phyloP scores from a whole-genome alignment of 352 stramenopile genomes.

The Peronospora belbahrii region DNA sequence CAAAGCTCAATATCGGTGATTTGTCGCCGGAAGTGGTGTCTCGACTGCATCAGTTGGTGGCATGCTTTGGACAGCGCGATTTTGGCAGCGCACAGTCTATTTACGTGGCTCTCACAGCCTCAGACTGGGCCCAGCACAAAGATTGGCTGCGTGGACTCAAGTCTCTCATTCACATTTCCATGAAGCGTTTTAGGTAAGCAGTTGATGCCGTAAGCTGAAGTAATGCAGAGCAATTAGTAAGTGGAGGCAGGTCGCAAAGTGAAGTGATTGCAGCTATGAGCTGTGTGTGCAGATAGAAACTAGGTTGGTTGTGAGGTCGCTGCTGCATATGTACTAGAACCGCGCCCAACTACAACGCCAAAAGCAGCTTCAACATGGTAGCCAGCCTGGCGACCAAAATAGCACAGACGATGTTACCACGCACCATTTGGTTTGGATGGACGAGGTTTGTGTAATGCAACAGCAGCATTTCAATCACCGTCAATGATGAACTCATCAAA shows the following conservation, averaged over 20 bases:
- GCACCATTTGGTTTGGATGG: too few relatives aligned
- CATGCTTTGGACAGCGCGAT: slow-evolving; percentile 67
- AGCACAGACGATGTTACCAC: too few relatives aligned
- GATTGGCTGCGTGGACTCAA: slow-evolving; percentile 97
- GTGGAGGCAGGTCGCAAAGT: slow-evolving; percentile 13
- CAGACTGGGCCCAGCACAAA: slow-evolving; percentile 94
- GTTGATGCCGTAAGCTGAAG: slow-evolving; percentile 1
- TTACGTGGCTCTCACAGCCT: slow-evolving; percentile 88
- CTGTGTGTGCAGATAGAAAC: slow-evolving; percentile 16
- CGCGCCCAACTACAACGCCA: too few relatives aligned
- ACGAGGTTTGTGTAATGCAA: slow-evolving; percentile 36
- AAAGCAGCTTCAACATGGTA: too few relatives aligned
- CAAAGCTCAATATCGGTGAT: slow-evolving; percentile 78
- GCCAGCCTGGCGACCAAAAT: too few relatives aligned
- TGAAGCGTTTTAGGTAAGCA: slow-evolving; percentile 86
- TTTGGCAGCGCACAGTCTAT: slow-evolving; percentile 74
- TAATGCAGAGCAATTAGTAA: slow-evolving; percentile 6
- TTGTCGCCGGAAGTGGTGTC: slow-evolving; percentile 63
- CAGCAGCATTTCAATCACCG: slow-evolving; percentile 58
- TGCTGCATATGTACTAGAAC: too few relatives aligned
- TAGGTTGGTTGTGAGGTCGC: too few relatives aligned
- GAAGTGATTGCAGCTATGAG: slow-evolving; percentile 7
- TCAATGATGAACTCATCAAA: slow-evolving; percentile 55
- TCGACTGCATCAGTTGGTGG: slow-evolving; percentile 74
- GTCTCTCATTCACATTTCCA: slow-evolving; percentile 91